Percentiles rank a stretch among this genome's conserved stretches.
phyloP scores from a whole-genome alignment of 2,329 filamentous ascomycete genomes.

The Daldinia sp. region DNA sequence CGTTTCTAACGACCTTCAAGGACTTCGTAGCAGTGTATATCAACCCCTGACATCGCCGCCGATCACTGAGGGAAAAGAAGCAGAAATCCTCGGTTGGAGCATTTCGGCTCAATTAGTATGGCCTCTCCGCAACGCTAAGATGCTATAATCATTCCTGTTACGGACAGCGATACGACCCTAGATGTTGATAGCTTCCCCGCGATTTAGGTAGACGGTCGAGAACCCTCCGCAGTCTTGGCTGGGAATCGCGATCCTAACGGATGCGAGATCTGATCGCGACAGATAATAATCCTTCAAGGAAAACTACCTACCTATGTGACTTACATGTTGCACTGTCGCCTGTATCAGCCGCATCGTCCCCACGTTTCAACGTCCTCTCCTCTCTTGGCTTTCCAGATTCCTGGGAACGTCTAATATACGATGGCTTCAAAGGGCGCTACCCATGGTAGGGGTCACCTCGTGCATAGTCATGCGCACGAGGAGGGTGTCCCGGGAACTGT shows the following conservation, averaged over 20 bases:
- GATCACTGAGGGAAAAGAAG: conserved; percentile 3
- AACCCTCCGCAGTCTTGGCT: conserved; percentile 27
- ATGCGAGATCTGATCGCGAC: conserved; percentile 12
- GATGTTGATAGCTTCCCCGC: conserved; percentile 21
- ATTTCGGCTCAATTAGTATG: conserved; percentile 20
- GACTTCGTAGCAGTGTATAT: background rate
- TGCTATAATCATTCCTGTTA: conserved; percentile 18
- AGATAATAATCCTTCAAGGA: background rate
- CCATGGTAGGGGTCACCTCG: conserved; percentile 34
- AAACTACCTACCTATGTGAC: too few relatives aligned
- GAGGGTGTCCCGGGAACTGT: conserved; percentile 43
- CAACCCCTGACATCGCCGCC: conserved; percentile 2
- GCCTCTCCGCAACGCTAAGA: conserved; percentile 16
- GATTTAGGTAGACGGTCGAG: conserved; percentile 22
- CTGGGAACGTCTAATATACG: conserved; percentile 1
- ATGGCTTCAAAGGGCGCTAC: conserved; percentile 31
- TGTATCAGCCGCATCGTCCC: conserved; percentile 17
- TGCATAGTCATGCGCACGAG: conserved; percentile 45
- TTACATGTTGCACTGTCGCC: conserved; percentile 14
- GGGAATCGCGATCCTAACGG: conserved; percentile 2
- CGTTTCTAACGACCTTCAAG: background rate
- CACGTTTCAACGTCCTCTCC: background rate
- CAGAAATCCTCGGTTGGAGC: conserved; percentile 15
- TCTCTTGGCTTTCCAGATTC: conserved; percentile 17
- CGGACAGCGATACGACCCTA: conserved; percentile 19